Base-by-base conservation (phyloP, 2,329 filamentous ascomycete species). In the Fusarium haematococcum region DNA sequence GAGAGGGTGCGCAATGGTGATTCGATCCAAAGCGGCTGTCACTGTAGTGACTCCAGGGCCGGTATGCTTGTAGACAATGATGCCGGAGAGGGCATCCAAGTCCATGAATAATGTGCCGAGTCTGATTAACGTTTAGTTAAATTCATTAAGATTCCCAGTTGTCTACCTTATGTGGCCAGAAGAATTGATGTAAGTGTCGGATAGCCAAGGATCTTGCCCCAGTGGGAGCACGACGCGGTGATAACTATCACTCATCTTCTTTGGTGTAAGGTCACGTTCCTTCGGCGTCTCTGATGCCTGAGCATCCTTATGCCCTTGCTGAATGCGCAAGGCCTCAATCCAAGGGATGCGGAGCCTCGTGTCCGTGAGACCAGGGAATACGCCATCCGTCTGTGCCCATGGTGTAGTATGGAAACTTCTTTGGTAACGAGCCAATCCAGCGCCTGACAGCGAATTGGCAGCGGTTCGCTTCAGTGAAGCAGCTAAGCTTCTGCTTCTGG, bases 51-150 rank as follows among this genome's bases (percentile, higher is more conserved):
- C 78, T 87, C 87, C 64, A 84, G 91, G 60, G 82, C 93, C 78
- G 85, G 88, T 82, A 86, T 91, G 84, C 71, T 92, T 93, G 82
- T 95, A 92, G 20, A 93, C 93, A 65, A 95, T 89, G 56, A 95
- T 90, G 11, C 94, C 93, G 1, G 93, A 93, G 9, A 95, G 83
- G 0, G 93, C 93, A 82, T 95, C 93, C 2, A 95, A 87, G 72
- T 95, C 93, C 92, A 95, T 95, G 70, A 95, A 90, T 18, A 95
- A 84, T 0, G 93, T 91, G 0, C 93, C 93, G 9, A 95, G 86
- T 63, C 79, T 80, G 32, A 30, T 6, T 23, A 7, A 0, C 5
- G 1, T 14, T 54, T 2, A 43, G n/a, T 52, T 10, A 25, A 25
- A 14, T 32, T 20, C 16, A 5, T 32, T 10, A 9, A 20, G 18